Conservation (phyloP, 257 asterid species). For the Solanum rostratum region DNA sequence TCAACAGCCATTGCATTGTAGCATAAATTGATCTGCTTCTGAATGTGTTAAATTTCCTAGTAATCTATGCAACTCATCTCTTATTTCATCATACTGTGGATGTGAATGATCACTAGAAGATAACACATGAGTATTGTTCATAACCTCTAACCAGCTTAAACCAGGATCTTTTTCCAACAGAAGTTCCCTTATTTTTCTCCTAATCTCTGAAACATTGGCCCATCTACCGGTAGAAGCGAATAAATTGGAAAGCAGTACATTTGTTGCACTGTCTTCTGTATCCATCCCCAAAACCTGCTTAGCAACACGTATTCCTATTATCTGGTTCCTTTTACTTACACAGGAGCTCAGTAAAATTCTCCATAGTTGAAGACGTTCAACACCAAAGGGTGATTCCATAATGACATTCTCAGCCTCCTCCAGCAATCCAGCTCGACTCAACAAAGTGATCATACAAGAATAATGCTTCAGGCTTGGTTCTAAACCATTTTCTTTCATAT, state of each 20-base stretch:
- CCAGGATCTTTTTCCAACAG: conserved; percentile 54
- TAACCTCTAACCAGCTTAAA: conserved; percentile 60
- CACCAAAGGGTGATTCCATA: conserved; percentile 37
- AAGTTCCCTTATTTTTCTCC: conserved; percentile 40
- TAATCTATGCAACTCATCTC: conserved; percentile 28
- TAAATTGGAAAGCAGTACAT: conserved; percentile 36
- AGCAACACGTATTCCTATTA: conserved; percentile 45
- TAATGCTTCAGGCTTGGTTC: conserved; percentile 68
- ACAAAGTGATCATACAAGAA: conserved; percentile 57
- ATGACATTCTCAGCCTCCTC: conserved; percentile 65
- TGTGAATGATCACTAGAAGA: conserved; percentile 45
- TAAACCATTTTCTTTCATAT: conserved; percentile 41
- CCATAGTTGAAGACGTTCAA: conserved; percentile 43
- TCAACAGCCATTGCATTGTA: background rate
- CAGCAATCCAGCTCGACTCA: conserved; percentile 61
- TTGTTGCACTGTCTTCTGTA: conserved; percentile 47
- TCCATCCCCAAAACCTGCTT: conserved; percentile 29
- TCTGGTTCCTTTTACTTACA: conserved; percentile 28
- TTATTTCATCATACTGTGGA: conserved; percentile 17
- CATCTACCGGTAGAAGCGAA: conserved; percentile 62
- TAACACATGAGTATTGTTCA: conserved; percentile 32
- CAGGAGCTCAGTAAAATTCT: conserved; percentile 55
- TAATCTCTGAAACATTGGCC: conserved; percentile 36
- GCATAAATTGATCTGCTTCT: conserved; percentile 7
- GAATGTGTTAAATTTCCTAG: conserved; percentile 19